phyloP scores from a whole-genome alignment of 2,329 filamentous ascomycete species.

The Fusarium transvaalense region DNA sequence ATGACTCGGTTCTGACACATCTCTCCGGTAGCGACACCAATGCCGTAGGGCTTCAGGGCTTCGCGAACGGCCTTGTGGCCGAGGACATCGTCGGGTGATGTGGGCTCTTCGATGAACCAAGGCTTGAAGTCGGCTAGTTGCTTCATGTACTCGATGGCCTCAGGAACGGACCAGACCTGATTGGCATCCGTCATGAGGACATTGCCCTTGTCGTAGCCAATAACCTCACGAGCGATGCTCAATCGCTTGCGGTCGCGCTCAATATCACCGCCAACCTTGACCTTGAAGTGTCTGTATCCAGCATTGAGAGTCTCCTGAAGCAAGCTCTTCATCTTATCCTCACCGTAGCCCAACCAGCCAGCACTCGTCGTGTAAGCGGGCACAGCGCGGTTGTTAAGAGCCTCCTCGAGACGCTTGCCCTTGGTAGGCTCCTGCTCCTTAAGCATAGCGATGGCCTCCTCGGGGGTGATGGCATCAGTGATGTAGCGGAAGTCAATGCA shows the following conservation, averaged over 20 bases:
- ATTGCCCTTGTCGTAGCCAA: constrained; percentile 85
- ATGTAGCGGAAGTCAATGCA: constrained; percentile 97
- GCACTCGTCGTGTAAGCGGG: constrained; percentile 92
- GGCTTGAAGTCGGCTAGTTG: constrained; percentile 85
- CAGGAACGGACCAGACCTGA: constrained; percentile 91
- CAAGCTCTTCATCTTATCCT: constrained; percentile 85
- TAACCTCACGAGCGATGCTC: constrained; percentile 79
- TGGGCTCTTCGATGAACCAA: constrained; percentile 97
- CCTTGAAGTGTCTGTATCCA: constrained; percentile 89
- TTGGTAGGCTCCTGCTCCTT: constrained; percentile 76
- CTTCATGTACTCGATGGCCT: constrained; percentile 89
- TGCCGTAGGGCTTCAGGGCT: constrained; percentile 78
- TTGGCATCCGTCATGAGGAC: constrained; percentile 95
- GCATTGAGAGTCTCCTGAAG: constrained; percentile 79
- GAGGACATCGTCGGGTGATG: constrained; percentile 88
- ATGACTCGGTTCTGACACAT: constrained; percentile 96
- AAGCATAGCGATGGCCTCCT: constrained; percentile 82
- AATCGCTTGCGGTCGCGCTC: constrained; percentile 79
- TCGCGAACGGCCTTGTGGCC: constrained; percentile 88
- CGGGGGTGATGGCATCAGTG: constrained; percentile 89
- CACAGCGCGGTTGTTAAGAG: constrained; percentile 78
- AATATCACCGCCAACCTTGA: constrained; percentile 84
- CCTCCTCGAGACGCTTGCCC: constrained; percentile 77
- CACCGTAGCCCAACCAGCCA: constrained; percentile 90
- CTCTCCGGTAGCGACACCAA: constrained; percentile 91